Evolutionary conservation across 1,139 yeast genomes (phyloP).

Genomic region (Yamadazyma taylorii): DNA sequence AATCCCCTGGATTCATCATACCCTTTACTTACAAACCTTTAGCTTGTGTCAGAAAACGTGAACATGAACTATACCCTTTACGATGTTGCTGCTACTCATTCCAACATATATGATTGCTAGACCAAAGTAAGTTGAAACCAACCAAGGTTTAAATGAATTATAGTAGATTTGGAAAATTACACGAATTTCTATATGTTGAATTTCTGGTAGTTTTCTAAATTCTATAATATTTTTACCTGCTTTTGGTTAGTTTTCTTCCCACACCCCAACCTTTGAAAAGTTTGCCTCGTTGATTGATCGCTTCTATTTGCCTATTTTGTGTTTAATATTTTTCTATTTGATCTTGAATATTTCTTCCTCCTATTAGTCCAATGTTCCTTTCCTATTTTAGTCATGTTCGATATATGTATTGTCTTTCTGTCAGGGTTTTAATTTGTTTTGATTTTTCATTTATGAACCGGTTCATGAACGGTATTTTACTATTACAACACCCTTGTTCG

Average conservation of each 20-base stretch:
- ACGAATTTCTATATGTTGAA: not conserved
- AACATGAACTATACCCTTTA: too few relatives aligned
- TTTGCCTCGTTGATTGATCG: not conserved
- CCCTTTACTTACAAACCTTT: too few relatives aligned
- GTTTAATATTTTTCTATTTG: too few relatives aligned
- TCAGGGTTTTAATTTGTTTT: too few relatives aligned
- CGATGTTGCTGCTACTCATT: too few relatives aligned
- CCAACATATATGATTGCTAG: not conserved
- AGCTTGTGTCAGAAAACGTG: too few relatives aligned
- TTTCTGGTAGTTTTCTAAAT: constrained; percentile 3
- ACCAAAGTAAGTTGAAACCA: constrained; percentile 4
- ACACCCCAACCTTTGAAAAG: not conserved
- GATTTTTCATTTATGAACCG: constrained; percentile 1
- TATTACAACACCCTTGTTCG: not conserved
- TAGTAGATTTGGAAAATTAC: constrained; percentile 1
- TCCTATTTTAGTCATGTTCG: too few relatives aligned
- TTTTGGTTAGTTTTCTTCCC: not conserved
- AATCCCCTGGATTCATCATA: too few relatives aligned
- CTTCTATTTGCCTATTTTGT: too few relatives aligned
- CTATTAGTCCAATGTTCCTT: too few relatives aligned
- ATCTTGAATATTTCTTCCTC: too few relatives aligned
- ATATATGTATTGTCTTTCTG: too few relatives aligned
- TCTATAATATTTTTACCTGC: not conserved
- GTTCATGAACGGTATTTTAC: constrained; percentile 3
- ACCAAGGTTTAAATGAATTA: not conserved